A percentile compares a stretch with the other conserved stretches of the same genome.
phyloP scores from a whole-genome alignment of 2,329 filamentous ascomycete species.

The Ilyonectria mors-panacis region DNA sequence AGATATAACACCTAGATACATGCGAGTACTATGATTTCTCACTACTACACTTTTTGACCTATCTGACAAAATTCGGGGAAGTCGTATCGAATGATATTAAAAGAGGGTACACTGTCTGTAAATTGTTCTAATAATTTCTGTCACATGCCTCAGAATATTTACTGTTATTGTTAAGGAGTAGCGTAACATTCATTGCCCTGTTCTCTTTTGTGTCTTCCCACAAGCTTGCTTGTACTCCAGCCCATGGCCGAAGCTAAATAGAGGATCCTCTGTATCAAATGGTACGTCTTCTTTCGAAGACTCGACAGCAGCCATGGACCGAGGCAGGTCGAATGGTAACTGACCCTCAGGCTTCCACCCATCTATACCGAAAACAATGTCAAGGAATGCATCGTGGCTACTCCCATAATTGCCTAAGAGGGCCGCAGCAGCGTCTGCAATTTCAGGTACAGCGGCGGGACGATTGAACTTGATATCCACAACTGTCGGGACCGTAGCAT shows the following conservation, averaged over 20 bases:
- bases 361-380: slow-evolving; percentile 56
- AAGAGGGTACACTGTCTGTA: too few species aligned
- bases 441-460: slow-evolving; percentile 59
- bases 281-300: slow-evolving; percentile 43
- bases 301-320: slow-evolving; percentile 58
- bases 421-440: slow-evolving; percentile 55
- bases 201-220: background rate
- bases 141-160: background rate
- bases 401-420: slow-evolving; percentile 59
- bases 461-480: slow-evolving; percentile 60
- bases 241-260: slow-evolving; percentile 45
- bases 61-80: too few species aligned
- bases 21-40: too few species aligned
- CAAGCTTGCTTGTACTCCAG: slow-evolving; percentile 16
- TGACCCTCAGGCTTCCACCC: slow-evolving; percentile 33
- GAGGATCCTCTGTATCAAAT: slow-evolving; percentile 43
- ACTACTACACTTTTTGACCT: too few species aligned
- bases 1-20: too few species aligned
- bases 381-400: slow-evolving; percentile 57
- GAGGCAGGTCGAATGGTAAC: slow-evolving; percentile 52
- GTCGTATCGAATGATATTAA: too few species aligned
- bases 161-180: background rate
- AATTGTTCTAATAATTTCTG: background rate
- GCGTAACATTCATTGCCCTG: background rate
- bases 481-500: slow-evolving; percentile 55